These are phyloP conservation scores for Platanus orientalis DNA, from an alignment of 164 flowering plant genomes.

Conservation along the genomic window DNA sequence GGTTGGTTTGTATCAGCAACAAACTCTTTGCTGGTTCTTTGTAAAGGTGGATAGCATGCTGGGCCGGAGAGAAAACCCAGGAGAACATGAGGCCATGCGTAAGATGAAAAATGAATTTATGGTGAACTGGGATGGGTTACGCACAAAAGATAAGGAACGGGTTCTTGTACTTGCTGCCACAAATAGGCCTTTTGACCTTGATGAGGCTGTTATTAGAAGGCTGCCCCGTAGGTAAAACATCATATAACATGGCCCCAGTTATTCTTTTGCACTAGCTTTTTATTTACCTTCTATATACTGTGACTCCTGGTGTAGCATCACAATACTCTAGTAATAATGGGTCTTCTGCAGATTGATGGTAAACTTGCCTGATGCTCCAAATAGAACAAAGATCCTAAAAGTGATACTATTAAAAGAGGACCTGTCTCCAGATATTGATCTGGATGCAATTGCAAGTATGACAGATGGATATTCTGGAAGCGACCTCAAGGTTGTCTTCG, in stretches of 20 bases:
- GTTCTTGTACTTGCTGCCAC: slow-evolving; percentile 96
- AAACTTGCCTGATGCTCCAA: slow-evolving; percentile 83
- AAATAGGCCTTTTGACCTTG: slow-evolving; percentile 95
- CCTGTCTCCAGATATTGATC: slow-evolving; percentile 65
- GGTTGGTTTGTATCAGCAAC: not conserved
- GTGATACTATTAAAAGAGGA: slow-evolving; percentile 90
- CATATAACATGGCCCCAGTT: not conserved
- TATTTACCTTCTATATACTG: too few relatives aligned
- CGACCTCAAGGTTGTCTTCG: slow-evolving; percentile 69
- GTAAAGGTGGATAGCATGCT: slow-evolving; percentile 93
- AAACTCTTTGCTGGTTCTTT: not conserved
- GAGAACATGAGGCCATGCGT: slow-evolving; percentile 98
- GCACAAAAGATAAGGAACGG: slow-evolving; percentile 86
- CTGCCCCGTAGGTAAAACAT: slow-evolving; percentile 72
- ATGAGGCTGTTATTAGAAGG: slow-evolving; percentile 92
- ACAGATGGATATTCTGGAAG: slow-evolving; percentile 97
- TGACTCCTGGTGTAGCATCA: not conserved
- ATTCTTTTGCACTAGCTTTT: not conserved
- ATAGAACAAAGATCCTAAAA: slow-evolving; percentile 79
- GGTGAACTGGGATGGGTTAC: slow-evolving; percentile 96
- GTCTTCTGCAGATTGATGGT: slow-evolving; percentile 70
- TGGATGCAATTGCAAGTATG: slow-evolving; percentile 77
- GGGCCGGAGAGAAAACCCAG: slow-evolving; percentile 88
- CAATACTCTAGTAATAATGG: slow-evolving; percentile 1
- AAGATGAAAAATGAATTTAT: slow-evolving; percentile 98